Evolutionary conservation across 2,329 filamentous ascomycete genomes (phyloP).

Genomic region (Nakataea oryzae): DNA sequence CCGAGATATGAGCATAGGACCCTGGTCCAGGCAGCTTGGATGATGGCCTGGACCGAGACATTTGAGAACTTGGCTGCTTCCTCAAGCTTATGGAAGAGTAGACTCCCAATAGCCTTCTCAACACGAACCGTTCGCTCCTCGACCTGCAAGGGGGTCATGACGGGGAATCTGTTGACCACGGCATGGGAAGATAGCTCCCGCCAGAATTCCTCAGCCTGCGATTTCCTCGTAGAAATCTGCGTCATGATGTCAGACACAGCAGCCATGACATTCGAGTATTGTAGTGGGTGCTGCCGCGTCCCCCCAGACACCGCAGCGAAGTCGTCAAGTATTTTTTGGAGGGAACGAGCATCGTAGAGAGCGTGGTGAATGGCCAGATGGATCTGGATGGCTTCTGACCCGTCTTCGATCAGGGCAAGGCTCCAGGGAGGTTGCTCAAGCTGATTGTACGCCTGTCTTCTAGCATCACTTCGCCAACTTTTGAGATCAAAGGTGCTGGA

Average conservation of each 20-base stretch:
- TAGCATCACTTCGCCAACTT: constrained; percentile 25
- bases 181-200: constrained; percentile 36
- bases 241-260: constrained; percentile 31
- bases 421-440: constrained; percentile 54
- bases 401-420: constrained; percentile 33
- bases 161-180: constrained; percentile 62
- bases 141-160: constrained; percentile 54
- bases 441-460: constrained; percentile 23
- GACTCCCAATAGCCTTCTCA: constrained; percentile 24
- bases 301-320: constrained; percentile 24
- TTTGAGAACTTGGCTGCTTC: constrained; percentile 41
- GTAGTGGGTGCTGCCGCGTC: constrained; percentile 18
- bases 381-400: constrained; percentile 17
- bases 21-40: constrained; percentile 70
- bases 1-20: constrained; percentile 69
- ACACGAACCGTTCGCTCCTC: constrained; percentile 20
- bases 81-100: constrained; percentile 38
- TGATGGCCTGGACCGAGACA: constrained; percentile 65
- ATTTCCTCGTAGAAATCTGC: constrained; percentile 16
- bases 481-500: constrained; percentile 17
- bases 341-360: constrained; percentile 72
- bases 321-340: constrained; percentile 53
- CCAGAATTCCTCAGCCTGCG: constrained; percentile 51
- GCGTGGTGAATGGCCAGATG: constrained; percentile 61
- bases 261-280: constrained; percentile 6